Percentiles rank a stretch among this genome's conserved stretches.
phyloP scores from a whole-genome alignment of 805 yeast genomes.

The Lachancea fermentati region DNA sequence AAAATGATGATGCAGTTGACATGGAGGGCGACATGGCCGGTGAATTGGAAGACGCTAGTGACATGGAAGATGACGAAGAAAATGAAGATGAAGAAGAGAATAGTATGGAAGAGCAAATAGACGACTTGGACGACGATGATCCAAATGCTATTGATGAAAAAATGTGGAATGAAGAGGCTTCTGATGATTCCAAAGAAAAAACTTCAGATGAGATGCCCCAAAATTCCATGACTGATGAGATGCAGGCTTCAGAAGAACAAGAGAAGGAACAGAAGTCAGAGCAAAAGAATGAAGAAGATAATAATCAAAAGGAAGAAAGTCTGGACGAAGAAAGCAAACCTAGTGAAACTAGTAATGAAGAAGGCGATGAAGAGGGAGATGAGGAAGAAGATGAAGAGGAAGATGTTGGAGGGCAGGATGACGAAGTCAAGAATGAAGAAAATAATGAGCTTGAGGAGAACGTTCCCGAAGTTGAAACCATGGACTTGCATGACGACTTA shows the following conservation, averaged over 20 bases:
- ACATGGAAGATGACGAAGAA: slow-evolving; percentile 51
- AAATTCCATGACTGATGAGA: slow-evolving; percentile 43
- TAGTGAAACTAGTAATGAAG: slow-evolving; percentile 37
- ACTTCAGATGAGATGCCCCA: slow-evolving; percentile 69
- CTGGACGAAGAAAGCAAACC: slow-evolving; percentile 32
- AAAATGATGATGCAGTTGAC: slow-evolving; percentile 83
- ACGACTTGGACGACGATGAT: slow-evolving; percentile 82
- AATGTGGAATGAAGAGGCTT: slow-evolving; percentile 95
- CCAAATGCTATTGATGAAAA: slow-evolving; percentile 94
- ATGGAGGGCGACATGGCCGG: slow-evolving; percentile 98
- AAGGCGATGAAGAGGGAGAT: slow-evolving; percentile 45
- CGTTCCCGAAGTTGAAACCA: slow-evolving; percentile 78
- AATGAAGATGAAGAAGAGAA: slow-evolving; percentile 54
- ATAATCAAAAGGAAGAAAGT: slow-evolving; percentile 32
- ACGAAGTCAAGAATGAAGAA: slow-evolving; percentile 64
- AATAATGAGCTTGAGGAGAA: slow-evolving; percentile 63
- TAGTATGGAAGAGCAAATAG: slow-evolving; percentile 83
- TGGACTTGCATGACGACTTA: slow-evolving; percentile 90
- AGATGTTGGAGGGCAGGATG: slow-evolving; percentile 79
- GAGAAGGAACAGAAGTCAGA: slow-evolving; percentile 30
- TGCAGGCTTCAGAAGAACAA: slow-evolving; percentile 37
- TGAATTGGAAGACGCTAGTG: slow-evolving; percentile 71
- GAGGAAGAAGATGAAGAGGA: slow-evolving; percentile 57
- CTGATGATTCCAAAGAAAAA: slow-evolving; percentile 72
- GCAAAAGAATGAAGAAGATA: slow-evolving; percentile 32